phyloP scores from a whole-genome alignment of 192 early-diverging fungal species.

The Coemansia sp. region DNA sequence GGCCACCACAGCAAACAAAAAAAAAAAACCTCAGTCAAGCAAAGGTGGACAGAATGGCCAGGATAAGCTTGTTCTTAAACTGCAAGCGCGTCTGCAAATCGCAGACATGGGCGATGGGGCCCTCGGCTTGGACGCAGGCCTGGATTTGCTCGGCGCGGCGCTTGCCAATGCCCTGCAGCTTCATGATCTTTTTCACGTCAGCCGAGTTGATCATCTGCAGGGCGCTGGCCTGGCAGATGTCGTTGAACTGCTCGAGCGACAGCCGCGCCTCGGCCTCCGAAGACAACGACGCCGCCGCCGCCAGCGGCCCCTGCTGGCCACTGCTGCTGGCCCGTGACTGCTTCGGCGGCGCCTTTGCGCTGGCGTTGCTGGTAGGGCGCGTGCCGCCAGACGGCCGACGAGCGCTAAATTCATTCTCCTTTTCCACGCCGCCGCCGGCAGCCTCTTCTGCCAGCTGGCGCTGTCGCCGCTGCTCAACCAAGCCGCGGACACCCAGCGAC shows the following conservation, averaged over 20 bases:
- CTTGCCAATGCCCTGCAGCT: conserved; percentile 63
- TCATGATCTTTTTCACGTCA: conserved; percentile 58
- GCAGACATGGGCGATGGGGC: conserved; percentile 41
- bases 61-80: conserved; percentile 52
- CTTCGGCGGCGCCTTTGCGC: neutral
- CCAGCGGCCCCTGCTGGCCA: neutral
- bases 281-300: neutral
- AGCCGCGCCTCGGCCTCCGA: conserved; percentile 20
- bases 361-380: neutral
- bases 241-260: conserved; percentile 35
- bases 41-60: conserved; percentile 53
- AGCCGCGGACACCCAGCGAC: conserved; percentile 35
- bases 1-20: neutral
- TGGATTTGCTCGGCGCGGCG: conserved; percentile 63
- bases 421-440: neutral
- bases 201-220: conserved; percentile 62
- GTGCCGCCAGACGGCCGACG: no score
- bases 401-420: no score
- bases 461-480: conserved; percentile 35
- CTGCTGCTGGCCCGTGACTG: neutral
- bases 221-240: conserved; percentile 48
- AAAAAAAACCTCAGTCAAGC: neutral
- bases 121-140: conserved; percentile 38
- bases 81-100: conserved; percentile 44
- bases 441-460: no score